Percentiles rank a stretch among this genome's conserved stretches.
Conservation (phyloP, 2,329 filamentous ascomycete genomes). For the Apiospora malaysiana region DNA sequence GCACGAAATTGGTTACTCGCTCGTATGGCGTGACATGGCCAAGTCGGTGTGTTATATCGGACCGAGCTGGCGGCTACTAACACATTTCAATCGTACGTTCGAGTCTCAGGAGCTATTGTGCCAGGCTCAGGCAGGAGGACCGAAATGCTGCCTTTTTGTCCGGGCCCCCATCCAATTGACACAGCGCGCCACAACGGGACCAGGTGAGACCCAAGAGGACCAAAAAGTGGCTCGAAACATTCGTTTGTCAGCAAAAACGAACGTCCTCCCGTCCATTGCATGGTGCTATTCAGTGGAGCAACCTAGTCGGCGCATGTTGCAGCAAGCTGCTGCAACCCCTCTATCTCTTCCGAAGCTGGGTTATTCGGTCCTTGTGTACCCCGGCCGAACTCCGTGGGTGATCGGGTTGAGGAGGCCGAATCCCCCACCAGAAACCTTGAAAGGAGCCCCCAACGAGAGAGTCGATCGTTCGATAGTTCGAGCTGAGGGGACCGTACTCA, state of each 20-base stretch:
- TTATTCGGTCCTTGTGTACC: constrained; percentile 16
- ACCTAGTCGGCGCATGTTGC: background rate
- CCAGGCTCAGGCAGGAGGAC: constrained; percentile 9
- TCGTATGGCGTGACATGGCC: constrained; percentile 9
- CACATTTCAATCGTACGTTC: background rate
- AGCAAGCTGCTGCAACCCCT: background rate
- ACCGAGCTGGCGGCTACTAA: constrained; percentile 8
- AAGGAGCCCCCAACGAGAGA: background rate
- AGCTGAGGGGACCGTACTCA: background rate
- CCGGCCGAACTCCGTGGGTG: constrained; percentile 11
- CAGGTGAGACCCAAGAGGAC: background rate
- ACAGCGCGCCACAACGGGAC: constrained; percentile 6
- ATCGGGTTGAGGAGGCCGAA: background rate
- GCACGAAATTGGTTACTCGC: background rate
- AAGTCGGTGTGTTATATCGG: constrained; percentile 14
- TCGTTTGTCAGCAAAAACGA: constrained; percentile 16
- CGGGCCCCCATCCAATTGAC: background rate
- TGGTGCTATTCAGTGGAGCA: constrained; percentile 1
- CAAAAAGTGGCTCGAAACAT: constrained; percentile 6
- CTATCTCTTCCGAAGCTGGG: background rate
- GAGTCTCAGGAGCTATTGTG: background rate
- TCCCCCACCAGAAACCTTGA: background rate
- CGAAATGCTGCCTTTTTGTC: background rate
- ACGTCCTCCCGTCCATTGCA: constrained; percentile 3
- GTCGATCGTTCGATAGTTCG: constrained; percentile 8